Evolutionary conservation across 176 grass and related monocot species (phyloP), one percentile per base, ranked within the genome.

Genomic region (Rhipidocladum racemiflorum): DNA sequence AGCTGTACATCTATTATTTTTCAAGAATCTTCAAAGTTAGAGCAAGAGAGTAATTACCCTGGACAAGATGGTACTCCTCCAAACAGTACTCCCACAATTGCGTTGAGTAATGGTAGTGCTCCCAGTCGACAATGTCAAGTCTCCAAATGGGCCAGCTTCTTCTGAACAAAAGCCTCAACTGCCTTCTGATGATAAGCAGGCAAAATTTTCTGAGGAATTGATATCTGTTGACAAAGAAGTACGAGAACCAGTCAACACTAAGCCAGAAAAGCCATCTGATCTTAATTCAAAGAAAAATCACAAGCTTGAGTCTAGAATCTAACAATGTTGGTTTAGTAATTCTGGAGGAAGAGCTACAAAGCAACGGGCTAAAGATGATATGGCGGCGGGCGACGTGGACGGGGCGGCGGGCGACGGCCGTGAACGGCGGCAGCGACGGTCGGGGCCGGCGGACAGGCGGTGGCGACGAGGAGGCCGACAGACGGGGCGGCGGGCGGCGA

Each of bases 91-190:
- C 76, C 71, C 23, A 65, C 75, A 82, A 72, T 25, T 25, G 75
- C 28, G 13, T 82, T 85, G 68, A 81, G 76, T 80, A 89, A 85
- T 75, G 66, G 74, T 70, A 76, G 42, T 75, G 54, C 76, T 86
- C 75, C 51, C 61, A 87, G n/a, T n/a, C n/a, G n/a, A n/a, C n/a
- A n/a, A n/a, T n/a, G n/a, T n/a, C n/a, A n/a, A n/a, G n/a, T n/a
- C 86, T 34, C 71, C 72, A 72, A 78, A 72, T 73, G 84, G 89
- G 72, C 85, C 73, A 44, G 57, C 87, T 85, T 89, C 89, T 87
- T 85, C 92, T 73, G 86, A 89, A 78, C 90, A 94, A 59, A 94
- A 90, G 43, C 45, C 70, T 61, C 85, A 88, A 84, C 63, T 65
- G 29, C 51, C 81, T 79, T 81, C 79, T 76, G 36, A 44, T 29